phyloP scores from a whole-genome alignment of 495 filamentous ascomycete species.

The Penicillium manginii region DNA sequence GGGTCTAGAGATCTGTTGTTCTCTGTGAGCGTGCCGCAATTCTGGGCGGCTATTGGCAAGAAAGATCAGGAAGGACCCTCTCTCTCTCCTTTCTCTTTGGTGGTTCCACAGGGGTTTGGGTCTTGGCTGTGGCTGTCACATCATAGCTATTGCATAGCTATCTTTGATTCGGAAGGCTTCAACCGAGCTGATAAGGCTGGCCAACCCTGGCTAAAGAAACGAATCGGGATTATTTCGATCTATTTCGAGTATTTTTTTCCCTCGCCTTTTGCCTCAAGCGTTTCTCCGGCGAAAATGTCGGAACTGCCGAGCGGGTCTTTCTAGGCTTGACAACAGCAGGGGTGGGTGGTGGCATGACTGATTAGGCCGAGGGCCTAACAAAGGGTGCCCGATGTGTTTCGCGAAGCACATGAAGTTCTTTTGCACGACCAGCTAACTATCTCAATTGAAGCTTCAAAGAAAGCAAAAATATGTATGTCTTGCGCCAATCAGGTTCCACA shows the following conservation, averaged over 20 bases:
- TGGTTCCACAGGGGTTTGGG: constrained; percentile 3
- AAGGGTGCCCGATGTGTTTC: background rate
- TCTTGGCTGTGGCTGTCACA: background rate
- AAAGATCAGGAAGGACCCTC: background rate
- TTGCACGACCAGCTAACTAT: background rate
- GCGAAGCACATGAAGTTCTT: too few relatives aligned
- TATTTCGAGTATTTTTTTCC: background rate
- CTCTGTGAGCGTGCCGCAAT: constrained; percentile 9
- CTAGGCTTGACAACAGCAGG: background rate
- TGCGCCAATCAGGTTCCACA: constrained; percentile 1
- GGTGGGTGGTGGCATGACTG: background rate
- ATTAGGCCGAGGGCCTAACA: background rate
- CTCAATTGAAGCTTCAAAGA: background rate
- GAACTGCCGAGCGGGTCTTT: background rate
- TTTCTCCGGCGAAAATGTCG: background rate
- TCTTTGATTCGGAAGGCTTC: constrained; percentile 9
- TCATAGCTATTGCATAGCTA: background rate
- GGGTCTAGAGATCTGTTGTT: constrained; percentile 12
- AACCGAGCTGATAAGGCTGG: constrained; percentile 20
- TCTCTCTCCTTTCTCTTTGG: background rate
- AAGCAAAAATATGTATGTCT: background rate
- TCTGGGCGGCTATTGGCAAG: constrained; percentile 17
- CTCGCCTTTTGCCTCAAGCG: background rate
- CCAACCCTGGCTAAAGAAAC: background rate
- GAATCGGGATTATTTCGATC: too few relatives aligned